Base-by-base conservation (phyloP, 495 filamentous ascomycete genomes). In the Neurospora tetrasperma region DNA sequence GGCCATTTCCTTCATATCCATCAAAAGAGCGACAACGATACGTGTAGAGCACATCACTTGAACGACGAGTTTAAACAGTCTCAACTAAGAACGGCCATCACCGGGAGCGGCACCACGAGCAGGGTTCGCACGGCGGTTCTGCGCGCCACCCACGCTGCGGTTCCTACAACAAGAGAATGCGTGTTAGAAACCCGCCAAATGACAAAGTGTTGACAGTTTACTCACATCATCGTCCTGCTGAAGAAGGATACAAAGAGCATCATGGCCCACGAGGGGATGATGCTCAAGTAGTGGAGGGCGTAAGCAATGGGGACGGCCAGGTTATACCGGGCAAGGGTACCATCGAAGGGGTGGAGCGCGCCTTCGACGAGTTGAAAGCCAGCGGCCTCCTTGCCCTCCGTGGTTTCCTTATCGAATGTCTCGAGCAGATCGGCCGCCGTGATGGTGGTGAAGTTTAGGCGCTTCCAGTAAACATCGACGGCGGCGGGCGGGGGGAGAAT, bases 141-240 rank as follows among this genome's bases (percentile, higher is more conserved):
- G 72, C 59, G 73, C 72, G 31, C 75, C 71, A 41, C 72, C 73
- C 74, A 77, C 74, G 44, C 79, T 78, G 48, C 79, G 78, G 73
- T 82, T 79, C 79, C 81, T 79, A 70, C 20, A 18, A 8, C 8
- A 72, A 74, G 76, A 79, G 31, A 66, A 66, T 66, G 9, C 54
- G 27, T 79, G 73, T 79, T 68, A 78, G 78, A 77, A 78, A 42
- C 35, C 39, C 9, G 27, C 16, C 12, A 59, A 27, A 27, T 18
- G 31, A 66, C 54, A 14, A 14, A 10, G 23, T 20, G 46, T 9
- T 3, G 27, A 18, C 3, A 11, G 18, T 54, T 11, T 68, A 88
- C 94, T 90, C 85, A 97, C 96, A 97, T 97, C 79, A 97, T 85
- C 46, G 85, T 87, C 76, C 94, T 87, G 85, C 90, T 96, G 74